Evolutionary conservation across 495 filamentous ascomycete species (phyloP).

Genomic region (Xylaria flabelliformis): DNA sequence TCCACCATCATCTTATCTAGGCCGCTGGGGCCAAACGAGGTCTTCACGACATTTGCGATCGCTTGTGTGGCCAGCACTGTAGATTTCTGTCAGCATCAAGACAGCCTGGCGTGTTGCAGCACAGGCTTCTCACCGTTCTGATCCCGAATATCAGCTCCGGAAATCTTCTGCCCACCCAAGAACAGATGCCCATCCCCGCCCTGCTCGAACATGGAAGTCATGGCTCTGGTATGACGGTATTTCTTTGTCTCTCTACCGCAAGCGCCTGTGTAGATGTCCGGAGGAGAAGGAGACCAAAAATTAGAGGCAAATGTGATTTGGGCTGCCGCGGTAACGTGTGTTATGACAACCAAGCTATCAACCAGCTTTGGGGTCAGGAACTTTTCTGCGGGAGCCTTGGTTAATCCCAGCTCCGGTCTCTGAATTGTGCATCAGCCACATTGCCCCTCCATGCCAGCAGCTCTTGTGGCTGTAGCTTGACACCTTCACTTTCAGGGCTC

Average conservation of each 20-base stretch:
- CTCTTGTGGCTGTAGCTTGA: slow-evolving; percentile 24
- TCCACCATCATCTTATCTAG: slow-evolving; percentile 99
- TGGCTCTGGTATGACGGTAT: slow-evolving; percentile 45
- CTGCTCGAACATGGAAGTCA: slow-evolving; percentile 91
- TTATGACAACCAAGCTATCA: slow-evolving; percentile 31
- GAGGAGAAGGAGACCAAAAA: background rate
- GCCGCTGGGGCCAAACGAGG: slow-evolving; percentile 95
- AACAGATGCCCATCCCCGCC: slow-evolving; percentile 89
- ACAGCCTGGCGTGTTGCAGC: background rate
- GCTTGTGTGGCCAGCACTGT: slow-evolving; percentile 92
- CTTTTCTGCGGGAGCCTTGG: slow-evolving; percentile 42
- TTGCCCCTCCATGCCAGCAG: slow-evolving; percentile 26
- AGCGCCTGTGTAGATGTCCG: background rate
- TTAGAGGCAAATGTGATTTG: slow-evolving; percentile 4
- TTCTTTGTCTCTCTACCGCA: background rate
- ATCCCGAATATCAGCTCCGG: slow-evolving; percentile 91
- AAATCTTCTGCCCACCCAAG: slow-evolving; percentile 93
- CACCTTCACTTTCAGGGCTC: background rate
- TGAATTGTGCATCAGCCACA: slow-evolving; percentile 34
- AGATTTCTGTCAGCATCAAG: slow-evolving; percentile 38
- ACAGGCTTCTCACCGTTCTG: slow-evolving; percentile 75
- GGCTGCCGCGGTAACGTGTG: slow-evolving; percentile 35
- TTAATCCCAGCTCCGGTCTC: slow-evolving; percentile 31
- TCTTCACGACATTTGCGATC: slow-evolving; percentile 98
- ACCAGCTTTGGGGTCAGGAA: slow-evolving; percentile 29